phyloP scores from a whole-genome alignment of 768 basidiomycete genomes.

The Ephemerocybe angulata region DNA sequence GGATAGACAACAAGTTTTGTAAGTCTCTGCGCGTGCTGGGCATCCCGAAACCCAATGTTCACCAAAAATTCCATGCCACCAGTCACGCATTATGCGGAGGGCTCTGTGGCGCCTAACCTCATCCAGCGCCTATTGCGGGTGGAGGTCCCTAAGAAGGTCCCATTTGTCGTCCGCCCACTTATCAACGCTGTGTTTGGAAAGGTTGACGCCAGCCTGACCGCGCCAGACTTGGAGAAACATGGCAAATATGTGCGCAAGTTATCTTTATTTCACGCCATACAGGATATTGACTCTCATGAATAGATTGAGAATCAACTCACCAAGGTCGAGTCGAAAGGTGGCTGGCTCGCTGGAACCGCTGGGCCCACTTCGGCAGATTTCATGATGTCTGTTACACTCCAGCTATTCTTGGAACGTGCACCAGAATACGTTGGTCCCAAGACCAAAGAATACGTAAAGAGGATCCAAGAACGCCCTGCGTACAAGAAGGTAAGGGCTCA shows the following conservation, averaged over 20 bases:
- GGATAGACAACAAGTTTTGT: constrained; percentile 37
- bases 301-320: constrained; percentile 1
- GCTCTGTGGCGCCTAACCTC: constrained; percentile 38
- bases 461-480: constrained; percentile 10
- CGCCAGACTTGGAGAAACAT: constrained; percentile 6
- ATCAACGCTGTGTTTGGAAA: constrained; percentile 23
- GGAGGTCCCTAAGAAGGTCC: constrained; percentile 26
- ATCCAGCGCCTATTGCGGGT: constrained; percentile 32
- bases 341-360: constrained; percentile 20
- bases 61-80: background rate
- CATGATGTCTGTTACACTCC: constrained; percentile 25
- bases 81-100: constrained; percentile 42
- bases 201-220: background rate
- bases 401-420: constrained; percentile 12
- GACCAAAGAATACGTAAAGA: constrained; percentile 10
- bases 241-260: constrained; percentile 2
- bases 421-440: constrained; percentile 11
- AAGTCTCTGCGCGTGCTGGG: background rate
- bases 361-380: constrained; percentile 32
- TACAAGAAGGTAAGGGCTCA: background rate
- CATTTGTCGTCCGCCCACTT: constrained; percentile 35
- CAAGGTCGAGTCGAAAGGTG: background rate
- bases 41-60: background rate
- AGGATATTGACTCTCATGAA: background rate
- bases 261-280: background rate